Base-by-base conservation (phyloP, 345 rosid genomes). In the Citrus medica region DNA sequence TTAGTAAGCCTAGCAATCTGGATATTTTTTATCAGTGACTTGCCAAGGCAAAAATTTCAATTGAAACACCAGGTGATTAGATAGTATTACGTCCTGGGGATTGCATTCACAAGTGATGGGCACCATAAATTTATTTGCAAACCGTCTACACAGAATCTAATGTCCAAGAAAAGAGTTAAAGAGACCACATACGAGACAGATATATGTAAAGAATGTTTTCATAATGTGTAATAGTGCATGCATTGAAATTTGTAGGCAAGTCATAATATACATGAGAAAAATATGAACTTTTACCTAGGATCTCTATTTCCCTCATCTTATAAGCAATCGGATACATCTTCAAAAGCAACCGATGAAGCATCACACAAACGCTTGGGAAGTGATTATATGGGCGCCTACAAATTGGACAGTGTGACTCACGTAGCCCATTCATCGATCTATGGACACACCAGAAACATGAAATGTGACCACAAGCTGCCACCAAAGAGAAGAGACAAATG, bases 401-500 rank as follows among this genome's bases (percentile, higher is more conserved):
- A 51, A 95, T 59, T n/a, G 98, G 94, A 82, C 99, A 95, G 48
- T 51, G 82, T 74, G 97, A 88, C 74, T 87, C 76, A 0, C 67
- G 33, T 22, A 7, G 2, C 22, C 55, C 3, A 69, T 16, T 84
- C 99, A 95, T 95, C 3, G 94, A 92, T 22, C 40, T 74, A 71
- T 90, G 86, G 7, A 92, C 96, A 55, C 99, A 95, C 99, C 98
- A 95, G 79, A 95, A 95, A 87, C 99, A 93, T 69, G 98, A 87
- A 27, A 95, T 53, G 71, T 92, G 98, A 71, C 98, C 98, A 86
- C 98, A 95, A 63, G 88, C 98, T 95, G 84, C 87, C 86, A 72
- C 73, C 7, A 5, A 17, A 22, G 69, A 60, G 38, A 74, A 35
- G 69, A 67, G 25, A 71, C 71, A 0, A 46, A 69, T 56, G 19